Evolutionary conservation across 1,284 basidiomycete genomes (phyloP), one percentile per base, ranked within the genome.

Genomic region (Phylloboletellus chloephorus): DNA sequence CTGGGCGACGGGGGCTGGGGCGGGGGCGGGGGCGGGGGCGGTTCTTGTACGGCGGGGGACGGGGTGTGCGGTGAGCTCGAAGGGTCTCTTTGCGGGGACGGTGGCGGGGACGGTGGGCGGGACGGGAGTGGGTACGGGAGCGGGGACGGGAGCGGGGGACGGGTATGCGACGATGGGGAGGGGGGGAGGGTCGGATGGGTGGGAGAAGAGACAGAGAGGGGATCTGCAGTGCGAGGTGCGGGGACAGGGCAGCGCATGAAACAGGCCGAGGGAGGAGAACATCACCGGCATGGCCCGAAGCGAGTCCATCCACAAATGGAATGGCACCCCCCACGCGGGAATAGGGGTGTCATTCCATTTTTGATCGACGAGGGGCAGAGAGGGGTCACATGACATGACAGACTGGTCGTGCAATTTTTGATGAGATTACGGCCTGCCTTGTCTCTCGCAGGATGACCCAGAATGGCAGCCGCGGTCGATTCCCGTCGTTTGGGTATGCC

Each of bases 251-350:
- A 81, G 52, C 3, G 63, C 61, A 16, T 68, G 67, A 59, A 89
- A 88, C 9, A 83, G 69, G 8, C 70, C 69, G 6, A 72, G 57
- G 1, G 74, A 66, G 8, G 82, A 72, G 58, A 90, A 88, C 87
- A 90, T 88, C 9, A 17, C n/a, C n/a, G 16, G 10, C n/a, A 25
- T 12, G 4, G n/a, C 5, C 23, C 7, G 3, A 24, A n/a, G n/a
- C n/a, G n/a, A n/a, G n/a, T n/a, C n/a, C n/a, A n/a, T n/a, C n/a
- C n/a, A n/a, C n/a, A n/a, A n/a, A n/a, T n/a, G n/a, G n/a, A n/a
- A n/a, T n/a, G n/a, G n/a, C n/a, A n/a, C n/a, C n/a, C n/a, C n/a
- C n/a, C n/a, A n/a, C n/a, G n/a, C n/a, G n/a, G n/a, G n/a, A n/a
- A n/a, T n/a, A n/a, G n/a, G n/a, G n/a, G n/a, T n/a, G n/a, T n/a